A percentile compares a stretch with the other conserved stretches of the same genome.
phyloP scores from a whole-genome alignment of 805 yeast genomes.

The Clavispora fructus region DNA sequence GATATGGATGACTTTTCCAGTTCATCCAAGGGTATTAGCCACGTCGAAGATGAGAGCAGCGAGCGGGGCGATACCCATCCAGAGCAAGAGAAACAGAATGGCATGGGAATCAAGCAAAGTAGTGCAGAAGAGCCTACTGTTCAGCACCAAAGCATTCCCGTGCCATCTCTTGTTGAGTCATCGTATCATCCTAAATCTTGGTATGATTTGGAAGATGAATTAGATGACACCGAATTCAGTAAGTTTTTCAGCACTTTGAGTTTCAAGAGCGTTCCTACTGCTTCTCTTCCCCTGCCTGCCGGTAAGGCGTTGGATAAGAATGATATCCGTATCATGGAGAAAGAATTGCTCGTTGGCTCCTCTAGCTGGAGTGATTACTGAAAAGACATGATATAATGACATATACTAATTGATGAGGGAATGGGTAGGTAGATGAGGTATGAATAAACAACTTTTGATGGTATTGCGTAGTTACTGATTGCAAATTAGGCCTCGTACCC shows the following conservation, averaged over 20 bases:
- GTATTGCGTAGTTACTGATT: not conserved
- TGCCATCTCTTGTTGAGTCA: constrained; percentile 30
- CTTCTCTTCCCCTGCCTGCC: not conserved
- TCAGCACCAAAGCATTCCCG: constrained; percentile 7
- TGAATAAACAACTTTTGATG: not conserved
- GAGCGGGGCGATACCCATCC: not conserved
- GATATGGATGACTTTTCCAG: constrained; percentile 12
- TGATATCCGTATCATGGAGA: constrained; percentile 9
- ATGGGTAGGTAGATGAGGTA: not conserved
- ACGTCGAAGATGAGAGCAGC: not conserved
- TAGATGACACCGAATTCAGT: constrained; percentile 24
- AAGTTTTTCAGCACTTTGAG: constrained; percentile 12
- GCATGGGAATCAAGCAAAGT: not conserved
- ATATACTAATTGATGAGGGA: not conserved
- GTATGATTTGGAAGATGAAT: constrained; percentile 22
- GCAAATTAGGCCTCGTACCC: not conserved
- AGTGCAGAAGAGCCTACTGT: not conserved
- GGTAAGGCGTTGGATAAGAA: constrained; percentile 2
- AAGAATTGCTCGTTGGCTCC: constrained; percentile 8
- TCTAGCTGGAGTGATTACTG: constrained; percentile 9
- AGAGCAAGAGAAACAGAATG: not conserved
- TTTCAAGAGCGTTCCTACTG: constrained; percentile 4
- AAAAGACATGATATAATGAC: constrained; percentile 1
- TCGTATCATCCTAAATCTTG: constrained; percentile 27
- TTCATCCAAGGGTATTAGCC: not conserved